phyloP scores from a whole-genome alignment of 768 basidiomycete species.

The Hygrophorus russula region DNA sequence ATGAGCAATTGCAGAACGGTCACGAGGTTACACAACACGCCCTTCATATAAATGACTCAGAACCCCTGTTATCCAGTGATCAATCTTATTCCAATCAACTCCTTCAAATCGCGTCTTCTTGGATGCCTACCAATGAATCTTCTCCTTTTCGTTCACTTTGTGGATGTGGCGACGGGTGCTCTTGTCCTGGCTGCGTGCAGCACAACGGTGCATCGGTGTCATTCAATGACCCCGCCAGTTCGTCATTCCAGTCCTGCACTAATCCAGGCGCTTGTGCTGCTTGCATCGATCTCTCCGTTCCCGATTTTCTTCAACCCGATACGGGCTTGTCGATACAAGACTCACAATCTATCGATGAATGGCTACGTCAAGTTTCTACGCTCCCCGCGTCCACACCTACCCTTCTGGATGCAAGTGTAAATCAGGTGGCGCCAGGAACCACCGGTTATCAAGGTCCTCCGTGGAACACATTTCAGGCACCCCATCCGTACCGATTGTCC shows the following conservation, averaged over 20 bases:
- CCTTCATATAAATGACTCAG: background rate
- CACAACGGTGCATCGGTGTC: conserved; percentile 31
- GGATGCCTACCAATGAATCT: conserved; percentile 7
- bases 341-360: conserved; percentile 45
- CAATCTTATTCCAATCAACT: conserved; percentile 14
- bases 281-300: conserved; percentile 47
- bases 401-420: background rate
- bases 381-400: conserved; percentile 13
- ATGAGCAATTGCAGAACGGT: conserved; percentile 14
- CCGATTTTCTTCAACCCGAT: conserved; percentile 30
- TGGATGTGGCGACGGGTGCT: conserved; percentile 51
- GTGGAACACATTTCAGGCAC: background rate
- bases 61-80: conserved; percentile 13
- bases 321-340: conserved; percentile 30
- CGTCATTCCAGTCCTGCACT: conserved; percentile 25
- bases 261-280: conserved; percentile 26
- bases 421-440: background rate
- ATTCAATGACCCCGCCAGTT: conserved; percentile 17
- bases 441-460: background rate
- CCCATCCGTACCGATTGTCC: no score
- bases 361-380: conserved; percentile 43
- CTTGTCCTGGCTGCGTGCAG: conserved; percentile 53
- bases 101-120: conserved; percentile 12
- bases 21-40: conserved; percentile 17
- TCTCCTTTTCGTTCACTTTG: conserved; percentile 38